These are phyloP conservation scores for Erigeron canadensis DNA, from an alignment of 129 eudicot species.

Conservation along the genomic window DNA sequence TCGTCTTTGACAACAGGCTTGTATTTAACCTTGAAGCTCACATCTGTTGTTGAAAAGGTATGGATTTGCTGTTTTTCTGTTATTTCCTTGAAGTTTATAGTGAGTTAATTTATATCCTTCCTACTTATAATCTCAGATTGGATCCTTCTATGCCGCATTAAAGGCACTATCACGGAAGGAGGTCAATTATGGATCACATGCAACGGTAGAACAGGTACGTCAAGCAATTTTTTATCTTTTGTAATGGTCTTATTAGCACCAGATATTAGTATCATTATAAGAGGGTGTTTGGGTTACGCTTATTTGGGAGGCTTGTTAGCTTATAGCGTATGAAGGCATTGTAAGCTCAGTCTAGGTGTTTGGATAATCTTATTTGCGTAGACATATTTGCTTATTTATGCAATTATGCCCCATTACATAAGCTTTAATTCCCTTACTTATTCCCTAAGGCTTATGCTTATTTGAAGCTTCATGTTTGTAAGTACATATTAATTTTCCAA, in stretches of 20 bases:
- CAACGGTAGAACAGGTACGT: constrained; percentile 63
- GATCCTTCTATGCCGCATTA: constrained; percentile 53
- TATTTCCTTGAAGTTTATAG: background rate
- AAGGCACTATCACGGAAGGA: constrained; percentile 67
- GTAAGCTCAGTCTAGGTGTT: no score
- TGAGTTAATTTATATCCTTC: background rate
- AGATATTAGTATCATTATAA: background rate
- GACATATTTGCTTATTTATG: no score
- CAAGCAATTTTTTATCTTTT: background rate
- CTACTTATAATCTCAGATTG: constrained; percentile 32
- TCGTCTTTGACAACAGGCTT: constrained; percentile 65
- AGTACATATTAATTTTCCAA: no score
- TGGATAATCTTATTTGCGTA: no score
- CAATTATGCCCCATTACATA: no score
- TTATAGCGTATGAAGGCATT: no score
- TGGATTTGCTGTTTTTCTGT: background rate
- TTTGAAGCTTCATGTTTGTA: no score
- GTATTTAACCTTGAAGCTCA: constrained; percentile 65
- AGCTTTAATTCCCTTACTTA: no score
- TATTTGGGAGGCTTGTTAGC: no score
- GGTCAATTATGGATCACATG: constrained; percentile 61
- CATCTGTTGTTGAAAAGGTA: constrained; percentile 71
- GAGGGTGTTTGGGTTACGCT: no score
- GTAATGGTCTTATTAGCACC: background rate
- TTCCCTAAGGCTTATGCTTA: no score